These are phyloP conservation scores for Beverwykella pulmonaria DNA, from an alignment of 495 filamentous ascomycete genomes.

Conservation along the genomic window DNA sequence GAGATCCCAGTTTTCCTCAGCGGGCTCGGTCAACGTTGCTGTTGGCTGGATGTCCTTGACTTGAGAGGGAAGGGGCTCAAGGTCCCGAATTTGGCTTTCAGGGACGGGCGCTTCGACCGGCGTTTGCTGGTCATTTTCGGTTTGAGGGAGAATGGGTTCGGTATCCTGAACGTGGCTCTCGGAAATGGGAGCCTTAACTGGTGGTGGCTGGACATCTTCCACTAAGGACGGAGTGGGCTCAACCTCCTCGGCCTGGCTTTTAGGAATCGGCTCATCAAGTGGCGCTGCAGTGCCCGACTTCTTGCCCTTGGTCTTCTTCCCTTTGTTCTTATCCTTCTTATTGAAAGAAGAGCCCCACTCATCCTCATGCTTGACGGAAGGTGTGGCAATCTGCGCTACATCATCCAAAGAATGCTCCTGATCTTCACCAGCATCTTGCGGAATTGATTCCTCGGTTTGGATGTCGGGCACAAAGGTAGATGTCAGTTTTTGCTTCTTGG, in stretches of 20 bases:
- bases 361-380: neutral
- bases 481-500: too few species aligned
- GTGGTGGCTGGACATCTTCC: neutral
- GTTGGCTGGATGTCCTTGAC: too few species aligned
- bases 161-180: neutral
- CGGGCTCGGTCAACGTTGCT: neutral
- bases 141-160: too few species aligned
- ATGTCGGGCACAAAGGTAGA: neutral
- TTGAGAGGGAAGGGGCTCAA: too few species aligned
- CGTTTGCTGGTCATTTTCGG: too few species aligned
- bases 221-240: neutral
- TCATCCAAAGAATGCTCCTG: neutral
- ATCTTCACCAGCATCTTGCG: neutral
- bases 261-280: slow-evolving; percentile 1
- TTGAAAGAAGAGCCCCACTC: slow-evolving; percentile 6
- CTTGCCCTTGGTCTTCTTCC: slow-evolving; percentile 30
- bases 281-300: slow-evolving; percentile 14
- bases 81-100: too few species aligned
- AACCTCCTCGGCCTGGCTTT: neutral
- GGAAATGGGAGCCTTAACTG: neutral
- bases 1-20: neutral
- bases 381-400: neutral
- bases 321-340: slow-evolving; percentile 23
- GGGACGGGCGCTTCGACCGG: too few species aligned
- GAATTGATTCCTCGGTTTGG: neutral